These are phyloP conservation scores for Penicillium samsonianum DNA, from an alignment of 495 filamentous ascomycete genomes.

Conservation along the genomic window DNA sequence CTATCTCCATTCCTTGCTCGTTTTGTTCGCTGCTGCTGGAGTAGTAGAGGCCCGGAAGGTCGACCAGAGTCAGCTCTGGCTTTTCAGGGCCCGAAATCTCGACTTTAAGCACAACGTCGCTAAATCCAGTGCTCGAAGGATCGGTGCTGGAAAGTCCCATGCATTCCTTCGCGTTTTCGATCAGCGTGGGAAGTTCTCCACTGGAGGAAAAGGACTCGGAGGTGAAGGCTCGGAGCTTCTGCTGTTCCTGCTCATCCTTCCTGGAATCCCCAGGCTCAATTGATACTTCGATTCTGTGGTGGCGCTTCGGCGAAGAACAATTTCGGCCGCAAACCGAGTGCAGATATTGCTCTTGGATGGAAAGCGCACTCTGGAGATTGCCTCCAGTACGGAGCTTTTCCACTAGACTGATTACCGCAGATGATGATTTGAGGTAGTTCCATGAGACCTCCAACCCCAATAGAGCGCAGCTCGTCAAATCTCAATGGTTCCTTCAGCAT, in stretches of 20 bases:
- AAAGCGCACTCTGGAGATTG: constrained; percentile 69
- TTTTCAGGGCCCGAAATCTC: constrained; percentile 60
- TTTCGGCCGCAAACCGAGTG: constrained; percentile 69
- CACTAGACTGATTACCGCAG: constrained; percentile 70
- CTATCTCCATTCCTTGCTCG: constrained; percentile 39
- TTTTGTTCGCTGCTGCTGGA: constrained; percentile 39
- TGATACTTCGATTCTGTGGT: constrained; percentile 37
- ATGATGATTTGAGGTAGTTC: constrained; percentile 73
- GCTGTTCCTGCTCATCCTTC: constrained; percentile 12
- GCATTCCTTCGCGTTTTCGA: constrained; percentile 47
- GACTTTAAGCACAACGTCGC: constrained; percentile 63
- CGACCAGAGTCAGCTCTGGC: constrained; percentile 66
- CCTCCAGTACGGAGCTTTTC: constrained; percentile 74
- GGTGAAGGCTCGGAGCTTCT: constrained; percentile 16
- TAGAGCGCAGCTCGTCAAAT: constrained; percentile 56
- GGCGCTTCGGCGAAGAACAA: constrained; percentile 48
- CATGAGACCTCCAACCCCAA: constrained; percentile 56
- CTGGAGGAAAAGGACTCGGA: constrained; percentile 21
- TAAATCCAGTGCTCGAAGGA: constrained; percentile 39
- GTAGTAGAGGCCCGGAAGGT: constrained; percentile 63
- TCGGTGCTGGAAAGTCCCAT: constrained; percentile 48
- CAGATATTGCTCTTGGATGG: constrained; percentile 64
- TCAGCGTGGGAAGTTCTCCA: constrained; percentile 38
- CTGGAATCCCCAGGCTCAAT: constrained; percentile 43
- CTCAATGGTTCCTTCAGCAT: no score